Conservation (phyloP, 495 filamentous ascomycete species). For the Penicillium coffeae region DNA sequence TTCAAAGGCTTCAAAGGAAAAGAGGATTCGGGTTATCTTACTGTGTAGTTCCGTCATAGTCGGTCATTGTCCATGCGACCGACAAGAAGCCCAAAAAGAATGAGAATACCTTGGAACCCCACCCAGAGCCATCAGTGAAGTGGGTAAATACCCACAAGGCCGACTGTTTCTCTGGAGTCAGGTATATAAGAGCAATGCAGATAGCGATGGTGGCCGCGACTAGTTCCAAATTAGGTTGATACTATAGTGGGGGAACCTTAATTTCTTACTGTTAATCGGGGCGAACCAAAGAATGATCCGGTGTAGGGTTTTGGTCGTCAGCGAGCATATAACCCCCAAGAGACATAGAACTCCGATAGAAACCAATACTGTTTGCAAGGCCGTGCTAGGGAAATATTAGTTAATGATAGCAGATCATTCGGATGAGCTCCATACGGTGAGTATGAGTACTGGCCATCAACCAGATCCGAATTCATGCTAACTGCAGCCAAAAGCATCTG, state of each 20-base stretch:
- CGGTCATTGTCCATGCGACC: slow-evolving; percentile 74
- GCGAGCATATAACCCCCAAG: slow-evolving; percentile 61
- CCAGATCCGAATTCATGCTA: slow-evolving; percentile 54
- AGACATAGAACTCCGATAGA: slow-evolving; percentile 54
- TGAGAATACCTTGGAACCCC: slow-evolving; percentile 60
- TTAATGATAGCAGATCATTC: neutral
- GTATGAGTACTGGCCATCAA: slow-evolving; percentile 41
- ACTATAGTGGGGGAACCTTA: neutral
- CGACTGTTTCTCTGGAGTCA: slow-evolving; percentile 61
- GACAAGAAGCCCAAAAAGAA: slow-evolving; percentile 67
- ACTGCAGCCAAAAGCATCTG: slow-evolving; percentile 56
- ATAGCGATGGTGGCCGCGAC: slow-evolving; percentile 57
- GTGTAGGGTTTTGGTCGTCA: slow-evolving; percentile 62
- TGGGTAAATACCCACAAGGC: slow-evolving; percentile 65
- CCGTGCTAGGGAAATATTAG: slow-evolving; percentile 42
- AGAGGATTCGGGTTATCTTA: no score
- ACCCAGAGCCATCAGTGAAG: slow-evolving; percentile 63
- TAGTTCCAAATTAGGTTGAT: slow-evolving; percentile 12
- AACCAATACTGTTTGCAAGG: slow-evolving; percentile 60
- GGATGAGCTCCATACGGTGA: slow-evolving; percentile 34
- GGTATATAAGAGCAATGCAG: slow-evolving; percentile 56
- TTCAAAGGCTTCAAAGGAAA: no score
- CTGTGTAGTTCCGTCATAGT: slow-evolving; percentile 73
- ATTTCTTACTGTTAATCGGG: slow-evolving; percentile 58
- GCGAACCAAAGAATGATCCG: slow-evolving; percentile 67